Evolutionary conservation across 345 rosid genomes (phyloP).

Genomic region (Aquilaria sinensis): DNA sequence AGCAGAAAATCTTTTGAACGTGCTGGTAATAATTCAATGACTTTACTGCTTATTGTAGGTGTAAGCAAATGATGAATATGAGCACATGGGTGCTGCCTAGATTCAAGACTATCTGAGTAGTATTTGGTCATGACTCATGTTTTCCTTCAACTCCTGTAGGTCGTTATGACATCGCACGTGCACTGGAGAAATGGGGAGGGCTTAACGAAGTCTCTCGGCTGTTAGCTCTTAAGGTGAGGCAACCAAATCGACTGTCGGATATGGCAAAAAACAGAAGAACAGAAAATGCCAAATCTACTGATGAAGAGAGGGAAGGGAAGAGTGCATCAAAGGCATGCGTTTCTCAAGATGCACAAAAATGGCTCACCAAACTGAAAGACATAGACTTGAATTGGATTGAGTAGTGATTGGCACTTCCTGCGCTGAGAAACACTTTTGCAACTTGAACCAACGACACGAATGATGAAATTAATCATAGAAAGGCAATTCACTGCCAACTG

Average conservation of each 20-base stretch:
- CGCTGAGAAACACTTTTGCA: no score
- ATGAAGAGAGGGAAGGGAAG: conserved; percentile 23
- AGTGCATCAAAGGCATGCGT: conserved; percentile 33
- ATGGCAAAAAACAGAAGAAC: conserved; percentile 33
- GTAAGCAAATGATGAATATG: background rate
- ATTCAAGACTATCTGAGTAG: background rate
- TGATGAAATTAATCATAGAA: no score
- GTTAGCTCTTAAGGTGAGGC: conserved; percentile 68
- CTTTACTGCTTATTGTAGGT: background rate
- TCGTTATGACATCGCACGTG: conserved; percentile 90
- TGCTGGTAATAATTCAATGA: conserved; percentile 47
- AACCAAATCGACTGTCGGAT: conserved; percentile 47
- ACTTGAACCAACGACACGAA: no score
- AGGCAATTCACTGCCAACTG: no score
- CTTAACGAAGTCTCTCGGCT: conserved; percentile 82
- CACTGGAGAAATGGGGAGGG: conserved; percentile 98
- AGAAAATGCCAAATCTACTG: conserved; percentile 25
- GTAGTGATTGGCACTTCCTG: conserved; percentile 7
- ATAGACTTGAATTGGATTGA: conserved; percentile 83
- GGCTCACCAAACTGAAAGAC: conserved; percentile 58
- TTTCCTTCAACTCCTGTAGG: conserved; percentile 29
- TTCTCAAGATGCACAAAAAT: conserved; percentile 75
- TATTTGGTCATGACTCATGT: background rate
- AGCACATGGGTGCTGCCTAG: background rate
- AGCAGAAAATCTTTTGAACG: conserved; percentile 95